phyloP scores from a whole-genome alignment of 345 rosid species.

The Eucalyptus pauciflora region DNA sequence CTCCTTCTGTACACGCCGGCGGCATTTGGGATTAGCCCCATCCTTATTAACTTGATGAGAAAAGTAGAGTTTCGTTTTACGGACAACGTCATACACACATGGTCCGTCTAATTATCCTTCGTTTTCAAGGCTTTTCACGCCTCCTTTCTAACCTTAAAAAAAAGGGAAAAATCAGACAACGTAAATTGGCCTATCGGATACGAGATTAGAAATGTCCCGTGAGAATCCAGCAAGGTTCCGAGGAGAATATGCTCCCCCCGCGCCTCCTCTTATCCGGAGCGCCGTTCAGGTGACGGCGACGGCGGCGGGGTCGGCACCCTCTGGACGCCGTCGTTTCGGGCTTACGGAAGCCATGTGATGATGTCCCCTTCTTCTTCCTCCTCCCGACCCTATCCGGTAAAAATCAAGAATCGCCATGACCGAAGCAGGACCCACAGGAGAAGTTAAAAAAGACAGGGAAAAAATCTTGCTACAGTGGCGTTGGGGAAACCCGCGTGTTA shows the following conservation, averaged over 20 bases:
- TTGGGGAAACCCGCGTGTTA: not conserved
- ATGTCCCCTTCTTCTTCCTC: not conserved
- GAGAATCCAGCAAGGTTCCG: not conserved
- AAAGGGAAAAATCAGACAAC: not conserved
- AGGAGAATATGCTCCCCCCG: not conserved
- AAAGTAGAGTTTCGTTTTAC: not conserved
- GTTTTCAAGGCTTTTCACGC: not conserved
- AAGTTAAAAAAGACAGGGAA: not conserved
- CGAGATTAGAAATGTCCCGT: not conserved
- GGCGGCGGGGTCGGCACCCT: not conserved
- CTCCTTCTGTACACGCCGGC: not conserved
- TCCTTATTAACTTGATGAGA: no score
- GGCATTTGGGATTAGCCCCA: no score
- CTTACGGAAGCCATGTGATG: not conserved
- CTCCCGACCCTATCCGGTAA: not conserved
- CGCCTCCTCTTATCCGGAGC: not conserved
- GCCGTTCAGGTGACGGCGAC: not conserved
- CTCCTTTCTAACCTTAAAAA: not conserved
- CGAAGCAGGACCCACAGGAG: not conserved
- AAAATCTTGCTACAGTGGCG: not conserved
- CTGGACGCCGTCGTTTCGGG: not conserved
- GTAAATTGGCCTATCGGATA: not conserved
- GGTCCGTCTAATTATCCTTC: not conserved
- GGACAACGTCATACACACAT: not conserved
- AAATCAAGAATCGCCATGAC: not conserved